These are phyloP conservation scores for Parachaetomium inaequale DNA, from an alignment of 495 filamentous ascomycete genomes.

Conservation along the genomic window DNA sequence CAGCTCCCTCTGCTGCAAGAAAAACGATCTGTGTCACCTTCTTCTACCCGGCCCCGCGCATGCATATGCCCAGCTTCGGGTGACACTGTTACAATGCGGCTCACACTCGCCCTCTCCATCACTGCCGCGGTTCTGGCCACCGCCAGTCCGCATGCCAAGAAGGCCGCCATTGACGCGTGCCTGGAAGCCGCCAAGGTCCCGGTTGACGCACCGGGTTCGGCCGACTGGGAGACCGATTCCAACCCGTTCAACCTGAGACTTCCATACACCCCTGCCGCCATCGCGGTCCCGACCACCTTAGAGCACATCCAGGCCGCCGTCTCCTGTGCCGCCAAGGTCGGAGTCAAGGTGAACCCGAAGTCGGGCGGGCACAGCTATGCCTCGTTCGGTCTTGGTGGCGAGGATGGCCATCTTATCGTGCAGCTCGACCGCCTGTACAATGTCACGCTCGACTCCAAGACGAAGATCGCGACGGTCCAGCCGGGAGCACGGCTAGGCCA, in stretches of 20 bases:
- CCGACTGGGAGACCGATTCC: constrained; percentile 39
- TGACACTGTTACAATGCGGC: neutral
- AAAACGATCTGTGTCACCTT: neutral
- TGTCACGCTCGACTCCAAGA: constrained; percentile 38
- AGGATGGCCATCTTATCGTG: constrained; percentile 47
- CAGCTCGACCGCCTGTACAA: constrained; percentile 44
- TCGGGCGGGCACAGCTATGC: constrained; percentile 48
- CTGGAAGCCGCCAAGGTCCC: constrained; percentile 35
- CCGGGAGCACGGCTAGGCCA: constrained; percentile 42
- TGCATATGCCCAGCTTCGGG: neutral
- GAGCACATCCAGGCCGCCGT: constrained; percentile 44
- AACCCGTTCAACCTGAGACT: constrained; percentile 38
- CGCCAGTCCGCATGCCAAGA: constrained; percentile 18
- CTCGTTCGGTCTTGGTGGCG: constrained; percentile 45
- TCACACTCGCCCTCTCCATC: neutral
- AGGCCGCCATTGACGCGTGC: constrained; percentile 42
- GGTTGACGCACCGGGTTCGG: constrained; percentile 32
- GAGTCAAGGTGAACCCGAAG: constrained; percentile 43
- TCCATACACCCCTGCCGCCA: constrained; percentile 19
- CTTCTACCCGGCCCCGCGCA: neutral
- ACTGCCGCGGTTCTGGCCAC: constrained; percentile 17
- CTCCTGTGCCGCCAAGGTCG: constrained; percentile 39
- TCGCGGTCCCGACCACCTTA: constrained; percentile 40
- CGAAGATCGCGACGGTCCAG: constrained; percentile 40
- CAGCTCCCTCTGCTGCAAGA: neutral